These are phyloP conservation scores for Ogataea kodamae DNA, from an alignment of 805 yeast species.

Conservation along the genomic window DNA sequence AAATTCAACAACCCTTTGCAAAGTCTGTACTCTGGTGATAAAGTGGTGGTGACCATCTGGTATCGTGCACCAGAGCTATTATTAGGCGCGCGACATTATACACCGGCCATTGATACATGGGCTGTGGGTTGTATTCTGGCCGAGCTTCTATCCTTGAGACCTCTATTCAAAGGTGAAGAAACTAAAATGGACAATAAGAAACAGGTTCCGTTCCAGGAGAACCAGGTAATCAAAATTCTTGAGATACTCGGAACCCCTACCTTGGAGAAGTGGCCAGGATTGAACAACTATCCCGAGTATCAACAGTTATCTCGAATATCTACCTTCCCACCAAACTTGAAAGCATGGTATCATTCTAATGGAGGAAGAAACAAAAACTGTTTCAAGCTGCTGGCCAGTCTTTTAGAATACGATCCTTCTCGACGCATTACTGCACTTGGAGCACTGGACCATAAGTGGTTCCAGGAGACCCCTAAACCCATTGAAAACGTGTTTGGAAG, in stretches of 20 bases:
- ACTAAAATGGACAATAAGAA: constrained; percentile 93
- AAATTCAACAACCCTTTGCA: constrained; percentile 84
- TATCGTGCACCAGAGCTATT: constrained; percentile 90
- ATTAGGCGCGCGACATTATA: constrained; percentile 88
- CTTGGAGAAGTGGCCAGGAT: constrained; percentile 70
- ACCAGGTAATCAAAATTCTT: constrained; percentile 84
- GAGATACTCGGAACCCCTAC: constrained; percentile 94
- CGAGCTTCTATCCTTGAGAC: constrained; percentile 81
- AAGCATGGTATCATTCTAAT: constrained; percentile 81
- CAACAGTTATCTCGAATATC: constrained; percentile 56
- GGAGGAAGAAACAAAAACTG: constrained; percentile 75
- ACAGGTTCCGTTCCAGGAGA: constrained; percentile 89
- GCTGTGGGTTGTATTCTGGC: constrained; percentile 95
- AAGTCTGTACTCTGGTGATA: constrained; percentile 84
- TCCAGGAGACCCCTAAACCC: constrained; percentile 66
- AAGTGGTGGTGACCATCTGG: constrained; percentile 97
- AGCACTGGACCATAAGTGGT: constrained; percentile 76
- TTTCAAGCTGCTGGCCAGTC: constrained; percentile 54
- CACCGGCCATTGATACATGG: constrained; percentile 93
- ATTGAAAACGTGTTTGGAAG: constrained; percentile 78
- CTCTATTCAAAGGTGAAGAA: constrained; percentile 96
- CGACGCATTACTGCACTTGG: constrained; percentile 72
- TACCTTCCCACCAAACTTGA: constrained; percentile 63
- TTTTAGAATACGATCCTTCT: constrained; percentile 82
- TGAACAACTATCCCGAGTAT: constrained; percentile 82